Evolutionary conservation across 441 rosid genomes (phyloP).

Genomic region (Viola pubescens): DNA sequence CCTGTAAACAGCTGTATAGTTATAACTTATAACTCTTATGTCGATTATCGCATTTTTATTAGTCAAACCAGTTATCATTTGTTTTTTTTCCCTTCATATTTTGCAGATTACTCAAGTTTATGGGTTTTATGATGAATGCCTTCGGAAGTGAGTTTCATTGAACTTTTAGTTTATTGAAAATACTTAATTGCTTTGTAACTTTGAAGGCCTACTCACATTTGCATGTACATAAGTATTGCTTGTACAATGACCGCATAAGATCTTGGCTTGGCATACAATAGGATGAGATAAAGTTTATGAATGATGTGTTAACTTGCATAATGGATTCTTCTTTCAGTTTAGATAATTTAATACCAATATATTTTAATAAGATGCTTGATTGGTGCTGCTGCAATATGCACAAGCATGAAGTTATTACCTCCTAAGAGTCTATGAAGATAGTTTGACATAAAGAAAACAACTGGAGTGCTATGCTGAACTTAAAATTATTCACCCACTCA

Average conservation of each 20-base stretch:
- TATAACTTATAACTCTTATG: no score
- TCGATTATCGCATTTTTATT: background rate
- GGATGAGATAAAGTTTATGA: background rate
- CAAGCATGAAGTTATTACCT: no score
- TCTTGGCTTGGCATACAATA: no score
- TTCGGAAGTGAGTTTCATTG: constrained; percentile 73
- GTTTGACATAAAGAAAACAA: background rate
- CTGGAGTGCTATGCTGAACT: background rate
- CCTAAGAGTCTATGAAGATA: background rate
- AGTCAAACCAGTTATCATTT: background rate
- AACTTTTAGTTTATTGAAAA: constrained; percentile 13
- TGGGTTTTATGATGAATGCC: constrained; percentile 94
- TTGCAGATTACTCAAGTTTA: constrained; percentile 91
- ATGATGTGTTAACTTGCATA: background rate
- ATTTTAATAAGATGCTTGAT: no score
- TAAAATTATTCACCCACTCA: background rate
- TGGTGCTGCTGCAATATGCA: no score
- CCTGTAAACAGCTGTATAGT: background rate
- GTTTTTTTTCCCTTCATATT: constrained; percentile 7
- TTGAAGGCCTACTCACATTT: background rate
- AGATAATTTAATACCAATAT: no score
- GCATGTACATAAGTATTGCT: background rate
- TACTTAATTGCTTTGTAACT: background rate
- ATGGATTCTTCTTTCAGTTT: no score
- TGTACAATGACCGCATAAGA: no score